Evolutionary conservation across 805 yeast genomes (phyloP), one percentile per base, ranked within the genome.

Genomic region (Deakozyma indianensis): DNA sequence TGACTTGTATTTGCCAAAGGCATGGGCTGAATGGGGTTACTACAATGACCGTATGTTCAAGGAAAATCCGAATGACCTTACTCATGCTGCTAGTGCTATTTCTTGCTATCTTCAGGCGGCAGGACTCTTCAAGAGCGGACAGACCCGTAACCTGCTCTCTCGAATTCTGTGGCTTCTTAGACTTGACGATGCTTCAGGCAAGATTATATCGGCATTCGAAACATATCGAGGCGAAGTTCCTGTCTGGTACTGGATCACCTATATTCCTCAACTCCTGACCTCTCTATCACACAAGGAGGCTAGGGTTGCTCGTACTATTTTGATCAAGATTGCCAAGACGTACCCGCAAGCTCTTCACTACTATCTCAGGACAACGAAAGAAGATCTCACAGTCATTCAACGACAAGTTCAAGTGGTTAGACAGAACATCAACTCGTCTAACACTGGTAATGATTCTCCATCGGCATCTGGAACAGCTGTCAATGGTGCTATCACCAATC

Each of bases 21-120:
- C 98, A 0, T 92, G 99, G 99, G 97, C 96, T 2, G 96, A 94
- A 60, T 92, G 99, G 99, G 99, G 98, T 49, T 78, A 80, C 59
- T 92, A 86, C 66, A 88, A 88, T 59, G 98, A 92, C 54, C 75
- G 80, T 23, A 70, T 95, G 38, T 79, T 86, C 61, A 83, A 84
- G 52, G 94, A 86, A 52, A 80, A 80, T 49, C 90, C 88, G 1
- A 75, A 69, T 43, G 94, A 85, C 55, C 78, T 83, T 64, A 75
- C 77, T 21, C 80, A 77, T 62, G 98, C 97, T 18, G 82, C 86
- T 51, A 87, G 88, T 61, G 97, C 99, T 2, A 79, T 92, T 42
- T 82, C 94, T 55, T 92, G 99, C 61, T 94, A 88, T 63, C 69
- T 92, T 52, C 97, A 94, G 62, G 99, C 99, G 18, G 96, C 97